Evolutionary conservation across 2,329 filamentous ascomycete genomes (phyloP).

Genomic region (Diaporthe vexans): DNA sequence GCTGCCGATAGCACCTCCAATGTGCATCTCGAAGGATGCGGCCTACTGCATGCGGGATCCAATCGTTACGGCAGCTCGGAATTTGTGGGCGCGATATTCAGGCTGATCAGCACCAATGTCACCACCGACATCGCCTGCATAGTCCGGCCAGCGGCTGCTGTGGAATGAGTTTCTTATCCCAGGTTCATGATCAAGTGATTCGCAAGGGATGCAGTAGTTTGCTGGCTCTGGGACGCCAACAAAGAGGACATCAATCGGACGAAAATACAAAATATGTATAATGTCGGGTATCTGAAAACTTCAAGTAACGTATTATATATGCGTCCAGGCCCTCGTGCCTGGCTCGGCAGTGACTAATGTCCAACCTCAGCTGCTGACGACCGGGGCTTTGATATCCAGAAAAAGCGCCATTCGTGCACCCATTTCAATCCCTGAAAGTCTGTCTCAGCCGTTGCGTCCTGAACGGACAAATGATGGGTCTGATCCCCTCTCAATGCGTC

Average conservation of each 20-base stretch:
- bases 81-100: slow-evolving; percentile 17
- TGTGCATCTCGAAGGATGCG: slow-evolving; percentile 11
- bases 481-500: slow-evolving; percentile 19
- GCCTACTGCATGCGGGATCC: slow-evolving; percentile 26
- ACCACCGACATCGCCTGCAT: not conserved
- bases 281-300: slow-evolving; percentile 41
- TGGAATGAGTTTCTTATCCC: not conserved
- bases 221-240: not conserved
- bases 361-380: slow-evolving; percentile 19
- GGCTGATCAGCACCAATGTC: slow-evolving; percentile 23
- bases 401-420: slow-evolving; percentile 8
- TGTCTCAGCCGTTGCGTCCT: not conserved
- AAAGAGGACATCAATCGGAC: not conserved
- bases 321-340: slow-evolving; percentile 34
- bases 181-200: slow-evolving; percentile 1
- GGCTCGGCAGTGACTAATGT: slow-evolving; percentile 34
- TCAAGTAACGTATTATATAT: slow-evolving; percentile 41
- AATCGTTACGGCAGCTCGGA: slow-evolving; percentile 5
- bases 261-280: slow-evolving; percentile 26
- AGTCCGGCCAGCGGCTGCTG: not conserved
- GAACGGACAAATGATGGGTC: slow-evolving; percentile 19
- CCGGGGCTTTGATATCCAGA: slow-evolving; percentile 26
- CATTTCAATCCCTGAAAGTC: slow-evolving; percentile 5
- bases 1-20: slow-evolving; percentile 6
- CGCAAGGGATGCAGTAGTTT: not conserved